phyloP scores from a whole-genome alignment of 345 rosid species.

The Passiflora organensis region DNA sequence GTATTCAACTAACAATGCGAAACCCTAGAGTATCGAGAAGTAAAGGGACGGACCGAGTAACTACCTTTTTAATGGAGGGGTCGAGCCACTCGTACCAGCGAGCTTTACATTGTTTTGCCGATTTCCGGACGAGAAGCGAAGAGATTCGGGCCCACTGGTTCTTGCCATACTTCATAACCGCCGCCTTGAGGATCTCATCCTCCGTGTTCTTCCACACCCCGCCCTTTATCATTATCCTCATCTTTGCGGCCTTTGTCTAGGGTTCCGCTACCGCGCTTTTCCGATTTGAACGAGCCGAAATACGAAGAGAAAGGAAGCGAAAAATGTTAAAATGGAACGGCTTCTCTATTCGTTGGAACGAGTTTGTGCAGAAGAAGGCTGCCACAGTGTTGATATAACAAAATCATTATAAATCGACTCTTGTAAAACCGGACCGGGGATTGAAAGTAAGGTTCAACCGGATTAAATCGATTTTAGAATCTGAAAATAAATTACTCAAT shows the following conservation, averaged over 20 bases:
- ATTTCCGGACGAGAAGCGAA: slow-evolving; percentile 93
- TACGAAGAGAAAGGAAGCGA: no score
- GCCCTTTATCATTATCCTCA: slow-evolving; percentile 99
- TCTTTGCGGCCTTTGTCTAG: slow-evolving; percentile 27
- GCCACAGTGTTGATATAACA: no score
- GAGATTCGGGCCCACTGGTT: slow-evolving; percentile 99
- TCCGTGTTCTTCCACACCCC: slow-evolving; percentile 99
- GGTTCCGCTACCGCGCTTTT: neutral
- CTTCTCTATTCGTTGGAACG: no score
- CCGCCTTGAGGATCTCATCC: slow-evolving; percentile 98
- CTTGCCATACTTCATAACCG: slow-evolving; percentile 98
- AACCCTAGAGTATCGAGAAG: no score
- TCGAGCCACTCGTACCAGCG: slow-evolving; percentile 99
- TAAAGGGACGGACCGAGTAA: neutral
- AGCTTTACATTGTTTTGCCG: slow-evolving; percentile 99
- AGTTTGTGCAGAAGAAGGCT: no score
- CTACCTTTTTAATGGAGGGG: slow-evolving; percentile 93
- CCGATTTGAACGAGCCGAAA: neutral
- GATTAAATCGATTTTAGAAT: no score
- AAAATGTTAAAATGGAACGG: no score
- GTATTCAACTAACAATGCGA: no score
- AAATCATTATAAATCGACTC: no score
- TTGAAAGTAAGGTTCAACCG: no score
- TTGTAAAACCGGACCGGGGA: no score
- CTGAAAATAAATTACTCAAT: no score